Base-by-base conservation (phyloP, 2,329 filamentous ascomycete genomes). In the Arachnomyces sp. region DNA sequence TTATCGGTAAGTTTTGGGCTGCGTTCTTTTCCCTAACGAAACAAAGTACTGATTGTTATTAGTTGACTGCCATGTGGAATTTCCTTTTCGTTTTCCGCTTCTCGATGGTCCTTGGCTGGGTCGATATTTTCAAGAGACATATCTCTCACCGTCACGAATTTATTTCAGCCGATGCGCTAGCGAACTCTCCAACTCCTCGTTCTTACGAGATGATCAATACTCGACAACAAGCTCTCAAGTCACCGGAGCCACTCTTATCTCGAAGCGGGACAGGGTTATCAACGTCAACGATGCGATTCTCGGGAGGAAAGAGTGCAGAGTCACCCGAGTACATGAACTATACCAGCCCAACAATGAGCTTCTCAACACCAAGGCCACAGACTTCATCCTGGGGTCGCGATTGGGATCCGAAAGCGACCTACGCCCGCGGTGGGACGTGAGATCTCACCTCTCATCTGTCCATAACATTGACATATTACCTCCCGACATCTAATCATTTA, bases 101-200 rank as follows among this genome's bases (percentile, higher is more conserved):
- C 60, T 82, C 84, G n/a, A 93, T 96, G 81, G 70, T 93, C 40
- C 75, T 72, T 3, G 92, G 84, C 46, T 98, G 92, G 92, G 51
- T 71, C 31, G 80, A 93, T 17, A 65, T 89, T 31, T 61, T 80
- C 49, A 67, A 61, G 40, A 59, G 63, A 29, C 56, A 68, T 36
- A 64, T 78, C 44, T 62, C 66, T 15, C 61, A 57, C 28, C 63
- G 67, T 44, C 78, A 83, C 52, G 90, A 96, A 61, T 96, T 95
- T 53, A 84, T 95, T 48, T 93, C 86, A 30, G 81, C 84, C 34
- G 90, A 95, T 57, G 87, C 88, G 34, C 75, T 76, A 52, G 72
- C 77, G 44, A 62, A 73, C 44, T 79, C 79, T 48, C 73, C 76
- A 60, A 78, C 81, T 52, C 72, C 71, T 59, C 76, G 78, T 67